Evolutionary conservation across 164 flowering plant species (phyloP), one percentile per base, ranked within the genome.

Genomic region (Berberis vulgaris): DNA sequence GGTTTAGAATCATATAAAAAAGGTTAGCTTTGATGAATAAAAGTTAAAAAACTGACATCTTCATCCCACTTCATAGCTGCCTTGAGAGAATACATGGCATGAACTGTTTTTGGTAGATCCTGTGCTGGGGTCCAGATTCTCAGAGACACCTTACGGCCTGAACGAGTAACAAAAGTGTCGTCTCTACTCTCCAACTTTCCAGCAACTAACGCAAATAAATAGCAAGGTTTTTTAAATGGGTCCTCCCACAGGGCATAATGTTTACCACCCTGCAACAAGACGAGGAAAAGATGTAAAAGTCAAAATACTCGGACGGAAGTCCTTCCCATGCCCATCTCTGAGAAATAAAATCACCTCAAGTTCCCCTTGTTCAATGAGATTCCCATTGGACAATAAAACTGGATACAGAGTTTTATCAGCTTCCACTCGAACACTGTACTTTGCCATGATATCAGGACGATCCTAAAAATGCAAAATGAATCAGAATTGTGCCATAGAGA

Each of bases 41-140:
- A 52, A 49, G 45, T 1, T 57, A 42, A 42, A 6, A 53, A 44
- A 83, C 86, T 64, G 7, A 94, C 99, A 80, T 95, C 97, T 72
- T 95, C 99, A 69, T 95, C 99, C 99, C 99, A 95, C 71, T 95
- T 95, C 99, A 91, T 95, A 42, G 97, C 89, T 43, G 90, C 97
- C 81, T 91, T 95, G 41, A 95, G 86, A 10, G 97, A 87, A 78
- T 91, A 83, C 97, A 95, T 91, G 52, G 99, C 97, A 86, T 95
- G 99, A 4, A 68, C 91, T 9, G 99, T 95, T 80, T 89, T 95
- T 5, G 94, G 88, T 52, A 95, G 63, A 71, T 91, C 99, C 64
- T 89, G 77, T 49, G 91, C 80, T 6, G 91, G 97, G 42, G 97
- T 95, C 97, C 97, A 91, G 60, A 95, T 91, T 76, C 87, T 82